These are phyloP conservation scores for Trichoderma pleuroti DNA, from an alignment of 2,329 filamentous ascomycete genomes.

Conservation along the genomic window DNA sequence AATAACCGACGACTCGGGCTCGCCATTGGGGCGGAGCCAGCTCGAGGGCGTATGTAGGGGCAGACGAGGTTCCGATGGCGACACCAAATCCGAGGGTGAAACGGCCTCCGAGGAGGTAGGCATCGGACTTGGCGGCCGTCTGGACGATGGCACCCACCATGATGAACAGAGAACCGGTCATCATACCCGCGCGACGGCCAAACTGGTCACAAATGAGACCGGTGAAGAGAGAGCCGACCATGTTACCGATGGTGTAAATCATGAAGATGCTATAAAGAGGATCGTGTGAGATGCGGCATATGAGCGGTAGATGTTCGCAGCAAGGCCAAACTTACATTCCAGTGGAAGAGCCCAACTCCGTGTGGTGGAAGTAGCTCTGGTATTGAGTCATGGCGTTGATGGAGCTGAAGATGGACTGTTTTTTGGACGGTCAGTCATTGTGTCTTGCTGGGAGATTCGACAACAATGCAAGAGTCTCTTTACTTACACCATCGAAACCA, in stretches of 20 bases:
- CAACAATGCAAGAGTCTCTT: neutral
- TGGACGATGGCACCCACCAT: conserved; percentile 41
- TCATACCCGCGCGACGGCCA: conserved; percentile 42
- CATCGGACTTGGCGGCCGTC: conserved; percentile 35
- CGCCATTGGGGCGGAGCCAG: conserved; percentile 53
- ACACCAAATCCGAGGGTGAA: conserved; percentile 55
- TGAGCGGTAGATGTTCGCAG: neutral
- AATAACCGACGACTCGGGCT: conserved; percentile 40
- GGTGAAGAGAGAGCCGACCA: conserved; percentile 39
- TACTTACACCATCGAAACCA: conserved; percentile 36
- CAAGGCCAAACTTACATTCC: conserved; percentile 27
- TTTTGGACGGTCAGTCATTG: neutral
- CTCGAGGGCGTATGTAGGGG: conserved; percentile 43
- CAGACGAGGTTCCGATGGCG: conserved; percentile 38
- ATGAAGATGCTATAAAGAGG: conserved; percentile 34
- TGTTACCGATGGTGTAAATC: conserved; percentile 45
- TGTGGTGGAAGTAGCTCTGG: conserved; percentile 29
- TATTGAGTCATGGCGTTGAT: conserved; percentile 34
- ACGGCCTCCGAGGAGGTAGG: conserved; percentile 46
- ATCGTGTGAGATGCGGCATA: neutral
- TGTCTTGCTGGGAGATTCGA: neutral
- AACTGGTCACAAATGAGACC: conserved; percentile 40
- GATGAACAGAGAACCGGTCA: conserved; percentile 38
- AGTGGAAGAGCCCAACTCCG: conserved; percentile 27
- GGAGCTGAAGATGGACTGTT: conserved; percentile 31